Percentiles rank a stretch among this genome's conserved stretches.
These are phyloP conservation scores for Flaveria linearis DNA, from an alignment of 129 eudicot genomes.

Conservation along the genomic window DNA sequence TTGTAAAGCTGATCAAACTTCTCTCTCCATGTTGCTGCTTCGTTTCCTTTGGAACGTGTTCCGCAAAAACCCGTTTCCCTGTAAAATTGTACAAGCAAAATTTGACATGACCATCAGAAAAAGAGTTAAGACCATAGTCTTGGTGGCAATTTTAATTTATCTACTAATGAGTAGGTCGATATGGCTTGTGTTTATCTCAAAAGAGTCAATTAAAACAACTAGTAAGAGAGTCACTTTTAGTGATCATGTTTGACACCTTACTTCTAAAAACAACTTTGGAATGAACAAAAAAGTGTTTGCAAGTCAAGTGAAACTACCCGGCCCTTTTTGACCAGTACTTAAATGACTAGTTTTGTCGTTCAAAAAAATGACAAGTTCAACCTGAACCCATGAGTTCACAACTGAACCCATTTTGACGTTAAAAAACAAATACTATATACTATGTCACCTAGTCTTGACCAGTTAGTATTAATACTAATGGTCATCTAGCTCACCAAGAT, in stretches of 20 bases:
- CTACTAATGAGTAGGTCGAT: background rate
- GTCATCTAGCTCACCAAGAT: constrained; percentile 62
- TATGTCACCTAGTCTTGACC: too few species aligned
- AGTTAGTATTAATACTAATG: background rate
- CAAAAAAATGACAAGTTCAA: background rate
- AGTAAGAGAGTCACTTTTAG: background rate
- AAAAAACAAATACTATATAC: too few species aligned
- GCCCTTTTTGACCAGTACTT: background rate
- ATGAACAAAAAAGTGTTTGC: constrained; percentile 3
- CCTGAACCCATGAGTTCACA: background rate
- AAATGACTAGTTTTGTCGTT: background rate
- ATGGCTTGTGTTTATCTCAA: background rate
- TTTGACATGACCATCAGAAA: background rate
- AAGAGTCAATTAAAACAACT: background rate
- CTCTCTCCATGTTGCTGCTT: constrained; percentile 98
- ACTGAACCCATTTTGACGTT: background rate
- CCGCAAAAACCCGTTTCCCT: constrained; percentile 98
- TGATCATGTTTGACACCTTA: background rate
- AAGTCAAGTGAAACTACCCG: background rate
- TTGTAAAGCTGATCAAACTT: constrained; percentile 88
- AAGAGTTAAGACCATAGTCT: constrained; percentile 11
- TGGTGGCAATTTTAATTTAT: background rate
- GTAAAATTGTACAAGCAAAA: constrained; percentile 22
- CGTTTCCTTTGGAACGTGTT: constrained; percentile 88
- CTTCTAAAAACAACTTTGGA: background rate